Evolutionary conservation across 192 early-diverging fungal species (phyloP).

Genomic region (Spinellus fusiger): DNA sequence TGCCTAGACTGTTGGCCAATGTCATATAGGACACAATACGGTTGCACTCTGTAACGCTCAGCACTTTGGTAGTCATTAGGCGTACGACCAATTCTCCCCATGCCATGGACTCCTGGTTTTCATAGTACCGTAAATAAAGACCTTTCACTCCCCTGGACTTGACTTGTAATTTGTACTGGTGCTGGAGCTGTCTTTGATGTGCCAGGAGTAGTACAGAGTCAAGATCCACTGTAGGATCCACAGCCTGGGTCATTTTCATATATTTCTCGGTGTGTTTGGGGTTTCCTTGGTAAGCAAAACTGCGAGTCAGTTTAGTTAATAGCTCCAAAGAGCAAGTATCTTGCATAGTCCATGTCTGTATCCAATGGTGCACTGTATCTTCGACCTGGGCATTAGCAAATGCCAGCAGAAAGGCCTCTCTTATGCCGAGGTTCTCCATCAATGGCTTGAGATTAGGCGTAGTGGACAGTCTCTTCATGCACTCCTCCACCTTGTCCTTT

Average conservation of each 20-base stretch:
- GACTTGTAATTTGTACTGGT: neutral
- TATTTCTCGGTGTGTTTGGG: neutral
- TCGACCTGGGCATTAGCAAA: too few relatives aligned
- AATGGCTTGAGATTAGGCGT: too few relatives aligned
- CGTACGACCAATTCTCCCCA: constrained; percentile 11
- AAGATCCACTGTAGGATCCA: neutral
- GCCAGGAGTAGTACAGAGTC: neutral
- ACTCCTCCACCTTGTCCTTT: too few relatives aligned
- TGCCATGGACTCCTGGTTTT: neutral
- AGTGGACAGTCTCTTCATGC: too few relatives aligned
- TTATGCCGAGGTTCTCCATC: too few relatives aligned
- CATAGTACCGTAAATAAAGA: too few relatives aligned
- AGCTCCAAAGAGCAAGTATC: too few relatives aligned
- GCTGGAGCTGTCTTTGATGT: neutral
- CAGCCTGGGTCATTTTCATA: neutral
- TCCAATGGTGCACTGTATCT: too few relatives aligned
- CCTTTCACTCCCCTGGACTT: neutral
- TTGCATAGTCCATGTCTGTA: too few relatives aligned
- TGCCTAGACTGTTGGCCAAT: constrained; percentile 26
- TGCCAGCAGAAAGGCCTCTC: too few relatives aligned
- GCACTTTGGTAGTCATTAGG: constrained; percentile 3
- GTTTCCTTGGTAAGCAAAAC: neutral
- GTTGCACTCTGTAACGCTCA: constrained; percentile 15
- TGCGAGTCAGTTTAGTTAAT: neutral
- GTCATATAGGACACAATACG: constrained; percentile 23